Evolutionary conservation across 176 grass and related monocot genomes (phyloP), one percentile per base, ranked within the genome.

Genomic region (Panicum miliaceum): DNA sequence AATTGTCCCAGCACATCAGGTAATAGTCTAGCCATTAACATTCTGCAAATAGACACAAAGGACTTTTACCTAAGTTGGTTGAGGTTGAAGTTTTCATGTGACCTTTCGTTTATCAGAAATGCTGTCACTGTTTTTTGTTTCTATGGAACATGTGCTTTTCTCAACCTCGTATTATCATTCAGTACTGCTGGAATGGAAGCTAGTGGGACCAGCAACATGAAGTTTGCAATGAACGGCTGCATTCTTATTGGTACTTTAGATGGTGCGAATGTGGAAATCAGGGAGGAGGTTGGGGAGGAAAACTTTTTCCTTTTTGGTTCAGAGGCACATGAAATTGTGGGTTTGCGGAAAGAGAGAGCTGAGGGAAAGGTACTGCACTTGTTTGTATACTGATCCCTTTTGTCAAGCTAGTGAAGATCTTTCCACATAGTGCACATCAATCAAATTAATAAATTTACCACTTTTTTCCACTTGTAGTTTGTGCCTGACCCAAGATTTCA

Each of bases 131-230:
- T 64, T 79, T 69, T 86, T 25, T 37, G 15, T 85, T 57, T 72
- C 10, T 26, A 32, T 51, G 47, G 45, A 73, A 60, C 8, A 50
- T 25, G n/a, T 27, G 46, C 43, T 82, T 77, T 73, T 45, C 25
- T 81, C 85, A 85, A 82, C 64, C 47, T 78, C 40, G 4, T 80
- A 82, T 71, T 74, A 65, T 89, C 76, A 69, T 58, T 68, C 78
- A 98, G 96, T 83, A 99, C 96, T 57, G 93, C 96, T 89, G 96
- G 96, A 68, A 99, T 99, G 96, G 96, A 99, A 81, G 96, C 96
- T 69, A 99, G 96, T 87, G 96, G 96, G 54, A 99, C 96, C 59
- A 99, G 96, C 77, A 99, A 99, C 77, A 99, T 99, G 96, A 99
- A 99, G 79, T 99, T 96, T 86, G 69, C 89, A 40, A 96, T 96